Base-by-base conservation (phyloP, 2,329 filamentous ascomycete species). In the Penicillium sp. region DNA sequence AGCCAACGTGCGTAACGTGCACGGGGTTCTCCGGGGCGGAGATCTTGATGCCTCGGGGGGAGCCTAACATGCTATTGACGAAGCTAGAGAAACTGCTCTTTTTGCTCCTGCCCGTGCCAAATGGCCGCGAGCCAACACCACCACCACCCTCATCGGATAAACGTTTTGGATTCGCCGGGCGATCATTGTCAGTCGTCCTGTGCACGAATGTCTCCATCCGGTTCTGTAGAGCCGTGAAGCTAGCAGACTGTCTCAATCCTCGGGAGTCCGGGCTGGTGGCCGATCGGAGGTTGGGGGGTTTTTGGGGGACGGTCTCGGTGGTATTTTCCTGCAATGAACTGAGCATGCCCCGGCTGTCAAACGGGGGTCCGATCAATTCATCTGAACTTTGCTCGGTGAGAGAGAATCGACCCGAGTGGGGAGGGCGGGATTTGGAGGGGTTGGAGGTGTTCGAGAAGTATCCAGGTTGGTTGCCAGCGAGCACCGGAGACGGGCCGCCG, bases 1-100 rank as follows among this genome's bases (percentile, higher is more conserved):
- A 96, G 61, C 91, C 91, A 57, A 98, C 93, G 70, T 98, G 93
- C 49, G 91, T 97, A 62, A 98, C 88, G 72, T 97, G 93, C 53
- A 97, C 89, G 43, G 93, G 93, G 63, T 98, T 97, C 70, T 95
- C 90, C 48, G 93, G 93, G 32, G 89, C 88, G n/a, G 93, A 97
- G 62, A 98, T 98, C 69, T 91, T 82, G 40, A 93, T 88, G 57
- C 60, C 58, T 45, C 89, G 88, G 46, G 87, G 89, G 32, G 89
- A 90, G 57, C 87, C 86, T 51, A 94, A 83, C 65, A 83, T 75
- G 66, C 84, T 91, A 68, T 84, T 91, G 75, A 95, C 83, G 63
- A 95, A 89, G 59, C 84, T 87, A 15, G 87, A 89, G 65, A 95
- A 88, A 51, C 87, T 88, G 45, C 85, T 87, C 75, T 94, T 95